Evolutionary conservation across 208 protist species (phyloP).

Genomic region (Entamoeba nuttalli): DNA sequence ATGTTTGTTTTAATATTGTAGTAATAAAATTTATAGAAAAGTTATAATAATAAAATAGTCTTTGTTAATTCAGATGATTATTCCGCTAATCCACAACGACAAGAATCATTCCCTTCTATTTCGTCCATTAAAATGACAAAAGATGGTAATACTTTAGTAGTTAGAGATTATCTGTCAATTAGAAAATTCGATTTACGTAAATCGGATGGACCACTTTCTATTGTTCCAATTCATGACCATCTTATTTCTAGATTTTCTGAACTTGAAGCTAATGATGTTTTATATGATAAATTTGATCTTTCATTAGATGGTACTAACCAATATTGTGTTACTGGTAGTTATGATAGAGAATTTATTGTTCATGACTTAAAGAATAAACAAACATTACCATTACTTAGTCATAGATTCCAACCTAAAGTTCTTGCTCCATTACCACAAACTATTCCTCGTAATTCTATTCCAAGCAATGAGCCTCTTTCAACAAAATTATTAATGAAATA

Average conservation of each 20-base stretch:
- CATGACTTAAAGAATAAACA: conserved; percentile 40
- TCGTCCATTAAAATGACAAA: conserved; percentile 56
- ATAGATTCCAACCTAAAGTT: not conserved
- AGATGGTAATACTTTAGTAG: conserved; percentile 56
- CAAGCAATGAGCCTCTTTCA: too few species aligned
- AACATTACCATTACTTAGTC: not conserved
- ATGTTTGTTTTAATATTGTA: not conserved
- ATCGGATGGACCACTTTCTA: conserved; percentile 45
- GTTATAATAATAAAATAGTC: not conserved
- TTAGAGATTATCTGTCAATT: conserved; percentile 60
- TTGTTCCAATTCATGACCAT: conserved; percentile 58
- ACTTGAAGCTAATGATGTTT: conserved; percentile 67
- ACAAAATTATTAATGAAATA: not conserved
- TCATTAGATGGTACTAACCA: conserved; percentile 38
- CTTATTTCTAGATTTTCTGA: conserved; percentile 56
- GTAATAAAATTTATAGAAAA: not conserved
- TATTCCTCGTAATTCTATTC: not conserved
- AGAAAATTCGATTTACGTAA: conserved; percentile 63
- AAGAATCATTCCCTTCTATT: conserved; percentile 61
- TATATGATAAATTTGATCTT: conserved; percentile 76
- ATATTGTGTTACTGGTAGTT: conserved; percentile 55
- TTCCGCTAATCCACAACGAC: not conserved
- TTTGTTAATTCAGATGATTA: not conserved
- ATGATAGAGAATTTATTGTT: conserved; percentile 61
- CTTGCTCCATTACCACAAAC: not conserved